phyloP scores from a whole-genome alignment of 2,329 filamentous ascomycete species.

The Conoideocrella luteorostrata region DNA sequence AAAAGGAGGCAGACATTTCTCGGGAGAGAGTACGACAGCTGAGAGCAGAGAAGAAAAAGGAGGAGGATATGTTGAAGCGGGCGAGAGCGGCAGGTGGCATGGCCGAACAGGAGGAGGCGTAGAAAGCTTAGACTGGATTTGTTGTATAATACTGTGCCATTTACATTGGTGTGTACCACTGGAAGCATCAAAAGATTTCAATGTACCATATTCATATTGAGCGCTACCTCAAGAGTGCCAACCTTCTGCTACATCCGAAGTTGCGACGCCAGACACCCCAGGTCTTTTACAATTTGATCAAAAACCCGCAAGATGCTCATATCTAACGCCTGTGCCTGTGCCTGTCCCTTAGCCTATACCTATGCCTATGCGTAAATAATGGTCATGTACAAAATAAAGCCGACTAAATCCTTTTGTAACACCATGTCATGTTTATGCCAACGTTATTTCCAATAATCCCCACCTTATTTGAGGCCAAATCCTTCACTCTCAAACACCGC shows the following conservation, averaged over 20 bases:
- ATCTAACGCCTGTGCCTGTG: too few relatives aligned
- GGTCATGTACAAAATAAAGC: neutral
- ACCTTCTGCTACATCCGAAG: neutral
- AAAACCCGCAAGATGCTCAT: too few relatives aligned
- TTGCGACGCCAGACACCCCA: too few relatives aligned
- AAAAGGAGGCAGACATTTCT: slow-evolving; percentile 46
- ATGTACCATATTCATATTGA: neutral
- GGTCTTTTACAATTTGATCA: too few relatives aligned
- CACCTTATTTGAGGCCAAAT: slow-evolving; percentile 74
- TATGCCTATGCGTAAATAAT: neutral
- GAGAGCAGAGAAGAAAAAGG: slow-evolving; percentile 52
- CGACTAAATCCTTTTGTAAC: too few relatives aligned
- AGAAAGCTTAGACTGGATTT: slow-evolving; percentile 3
- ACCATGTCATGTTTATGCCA: neutral
- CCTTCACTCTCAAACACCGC: slow-evolving; percentile 88
- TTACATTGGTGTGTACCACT: slow-evolving; percentile 22
- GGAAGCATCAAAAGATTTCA: neutral
- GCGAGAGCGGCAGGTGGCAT: slow-evolving; percentile 33
- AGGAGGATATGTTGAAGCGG: slow-evolving; percentile 45
- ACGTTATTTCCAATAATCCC: neutral
- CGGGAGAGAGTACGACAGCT: slow-evolving; percentile 45
- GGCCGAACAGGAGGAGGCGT: slow-evolving; percentile 26
- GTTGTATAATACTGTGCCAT: slow-evolving; percentile 3
- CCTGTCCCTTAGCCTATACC: too few relatives aligned
- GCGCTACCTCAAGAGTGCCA: neutral